Evolutionary conservation across 1,284 basidiomycete species (phyloP), one percentile per base, ranked within the genome.

Genomic region (Amylostereum chailletii): DNA sequence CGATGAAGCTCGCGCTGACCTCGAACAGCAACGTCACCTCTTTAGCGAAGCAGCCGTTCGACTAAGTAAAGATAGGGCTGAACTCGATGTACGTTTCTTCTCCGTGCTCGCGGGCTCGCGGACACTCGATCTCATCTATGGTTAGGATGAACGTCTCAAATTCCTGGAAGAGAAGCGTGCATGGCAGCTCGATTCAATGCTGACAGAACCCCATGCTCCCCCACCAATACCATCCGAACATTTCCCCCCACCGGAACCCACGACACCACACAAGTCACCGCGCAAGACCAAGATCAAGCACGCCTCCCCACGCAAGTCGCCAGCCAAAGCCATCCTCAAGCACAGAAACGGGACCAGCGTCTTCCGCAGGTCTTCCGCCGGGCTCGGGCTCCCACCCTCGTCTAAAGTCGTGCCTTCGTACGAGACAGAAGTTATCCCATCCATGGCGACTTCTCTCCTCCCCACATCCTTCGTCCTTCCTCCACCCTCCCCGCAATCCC

Each of bases 391-490:
- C n/a, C 43, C 42, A 38, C 41, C 47, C 19, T 26, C 48, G 19
- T 42, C 53, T 19, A 48, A 53, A 60, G 58, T 76, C 11, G 69
- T 75, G 34, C 74, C 80, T 34, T 67, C 81, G 0, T 83, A 75
- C 53, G 83, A 86, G 60, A 86, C 83, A 30, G 83, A 87, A 59
- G 73, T 83, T 11, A 70, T 81, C 27, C 75, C 76, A n/a, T 67
- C 71, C 34, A 60, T 42, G 3, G 40, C 63, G 10, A 42, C 62
- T 4, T 72, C 29, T 62, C 80, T 55, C 34, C 69, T 83, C 29
- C 74, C 82, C 1, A 79, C 75, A 3, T 72, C 79, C 11, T 88
- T 88, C 53, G 78, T 83, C 2, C 72, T 88, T 1, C 85, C 85
- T 10, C 85, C 83, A 1, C 85, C 81, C 1, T 85, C 84, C 7